Evolutionary conservation across 1,284 basidiomycete genomes (phyloP), one percentile per base, ranked within the genome.

Genomic region (Jaminaea rosea): DNA sequence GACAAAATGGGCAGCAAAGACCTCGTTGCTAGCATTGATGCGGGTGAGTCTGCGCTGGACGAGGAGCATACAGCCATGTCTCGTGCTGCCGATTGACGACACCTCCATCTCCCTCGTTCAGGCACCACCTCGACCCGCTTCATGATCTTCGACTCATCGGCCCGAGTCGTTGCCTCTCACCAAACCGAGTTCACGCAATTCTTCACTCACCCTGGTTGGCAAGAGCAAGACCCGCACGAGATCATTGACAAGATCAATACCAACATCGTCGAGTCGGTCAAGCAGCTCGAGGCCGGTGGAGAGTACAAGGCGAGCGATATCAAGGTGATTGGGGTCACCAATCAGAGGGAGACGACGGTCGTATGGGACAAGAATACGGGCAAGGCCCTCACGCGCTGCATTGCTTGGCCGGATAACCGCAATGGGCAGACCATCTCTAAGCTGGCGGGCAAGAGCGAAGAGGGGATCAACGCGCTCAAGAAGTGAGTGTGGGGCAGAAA

Each of bases 251-350:
- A 84, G 53, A 85, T 88, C 59, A 82, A 88, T 50, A 77, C 79
- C 51, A 92, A 88, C 75, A 87, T 97, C 60, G 80, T 81, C 46
- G 80, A 82, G 53, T 84, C 88, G 5, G 79, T 86, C 49, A 80
- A 82, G 64, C 79, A 82, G 56, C 79, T 98, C 59, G 86, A 91
- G 69, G 78, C 24, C 19, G 77, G 50, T 46, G 78, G 80, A 17
- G 88, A 90, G 2, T 88, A 84, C 81, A 77, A 81, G 11, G 82
- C 82, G 66, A 79, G 82, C 49, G 87, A 88, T 72, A 78, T 98
- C 73, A 93, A 92, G 76, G 87, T 87, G 55, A 88, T 98, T 62
- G 93, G 92, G 32, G 88, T 98, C 76, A 97, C 93, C 46, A 98
- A 96, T 74, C 93, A 98, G 78, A 84, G 94, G 54, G 93, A 98